Evolutionary conservation across 352 stramenopile species (phyloP).

Genomic region (Phytophthora lateralis): DNA sequence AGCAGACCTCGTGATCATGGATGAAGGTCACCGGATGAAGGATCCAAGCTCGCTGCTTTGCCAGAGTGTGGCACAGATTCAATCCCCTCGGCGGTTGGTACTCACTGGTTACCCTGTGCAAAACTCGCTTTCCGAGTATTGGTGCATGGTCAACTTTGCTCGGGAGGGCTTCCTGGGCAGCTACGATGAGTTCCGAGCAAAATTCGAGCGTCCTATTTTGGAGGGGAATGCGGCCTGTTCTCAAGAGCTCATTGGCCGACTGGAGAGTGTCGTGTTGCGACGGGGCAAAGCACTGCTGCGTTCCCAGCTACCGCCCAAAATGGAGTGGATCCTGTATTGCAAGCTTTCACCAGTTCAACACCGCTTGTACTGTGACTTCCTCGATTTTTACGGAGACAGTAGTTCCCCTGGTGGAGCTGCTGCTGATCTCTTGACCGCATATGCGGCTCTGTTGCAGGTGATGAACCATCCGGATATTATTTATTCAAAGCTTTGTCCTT

Average conservation of each 20-base stretch:
- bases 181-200: constrained; percentile 78
- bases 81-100: constrained; percentile 83
- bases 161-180: constrained; percentile 68
- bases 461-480: constrained; percentile 92
- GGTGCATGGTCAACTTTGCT: constrained; percentile 92
- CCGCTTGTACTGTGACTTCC: constrained; percentile 79
- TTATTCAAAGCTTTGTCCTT: constrained; percentile 64
- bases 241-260: constrained; percentile 66
- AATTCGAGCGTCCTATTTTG: constrained; percentile 84
- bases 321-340: constrained; percentile 89
- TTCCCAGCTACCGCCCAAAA: constrained; percentile 80
- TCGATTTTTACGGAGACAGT: constrained; percentile 57
- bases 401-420: constrained; percentile 35
- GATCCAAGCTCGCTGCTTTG: constrained; percentile 86
- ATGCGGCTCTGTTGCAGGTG: constrained; percentile 78
- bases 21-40: constrained; percentile 90
- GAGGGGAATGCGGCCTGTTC: constrained; percentile 66
- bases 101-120: constrained; percentile 95
- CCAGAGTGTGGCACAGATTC: constrained; percentile 78
- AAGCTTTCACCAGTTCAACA: constrained; percentile 84
- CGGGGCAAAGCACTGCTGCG: constrained; percentile 69
- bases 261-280: constrained; percentile 76
- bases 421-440: constrained; percentile 78
- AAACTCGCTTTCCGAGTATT: constrained; percentile 94
- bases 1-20: constrained; percentile 80